Percentiles rank a stretch among this genome's conserved stretches.
These are phyloP conservation scores for Dichotomocladium elegans DNA, from an alignment of 371 early-diverging fungal species.

Conservation along the genomic window DNA sequence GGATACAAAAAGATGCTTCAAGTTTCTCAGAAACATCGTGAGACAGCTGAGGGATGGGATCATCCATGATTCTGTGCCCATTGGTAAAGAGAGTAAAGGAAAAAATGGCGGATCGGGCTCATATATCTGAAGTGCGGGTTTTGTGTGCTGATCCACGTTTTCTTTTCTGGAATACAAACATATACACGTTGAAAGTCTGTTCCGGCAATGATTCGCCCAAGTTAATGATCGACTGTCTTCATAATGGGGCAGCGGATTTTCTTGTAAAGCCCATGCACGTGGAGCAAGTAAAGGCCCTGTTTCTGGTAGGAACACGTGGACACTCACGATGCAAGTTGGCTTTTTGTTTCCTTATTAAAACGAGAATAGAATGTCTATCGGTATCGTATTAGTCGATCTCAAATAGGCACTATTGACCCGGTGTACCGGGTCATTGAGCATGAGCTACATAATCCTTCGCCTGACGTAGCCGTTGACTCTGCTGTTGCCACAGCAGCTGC, in stretches of 20 bases:
- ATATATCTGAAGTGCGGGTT: too few relatives aligned
- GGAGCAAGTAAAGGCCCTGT: constrained; percentile 48
- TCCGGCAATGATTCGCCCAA: constrained; percentile 28
- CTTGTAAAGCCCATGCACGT: constrained; percentile 48
- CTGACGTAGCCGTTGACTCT: not conserved
- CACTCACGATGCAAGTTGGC: too few relatives aligned
- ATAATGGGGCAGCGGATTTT: constrained; percentile 56
- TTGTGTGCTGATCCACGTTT: not conserved
- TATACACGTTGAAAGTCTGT: constrained; percentile 18
- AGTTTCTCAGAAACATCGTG: not conserved
- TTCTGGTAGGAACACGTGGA: constrained; percentile 53
- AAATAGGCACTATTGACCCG: not conserved
- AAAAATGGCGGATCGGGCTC: not conserved
- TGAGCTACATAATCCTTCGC: too few relatives aligned
- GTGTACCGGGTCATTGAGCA: too few relatives aligned
- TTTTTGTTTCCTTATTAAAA: not conserved
- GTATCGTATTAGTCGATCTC: constrained; percentile 9
- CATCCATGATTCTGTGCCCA: constrained; percentile 8
- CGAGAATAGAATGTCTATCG: constrained; percentile 15
- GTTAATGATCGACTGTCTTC: constrained; percentile 43
- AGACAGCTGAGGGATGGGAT: constrained; percentile 1
- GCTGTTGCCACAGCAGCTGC: not conserved
- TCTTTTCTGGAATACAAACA: not conserved
- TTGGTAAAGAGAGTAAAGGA: constrained; percentile 9
- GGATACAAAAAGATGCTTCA: not conserved